Evolutionary conservation across 495 filamentous ascomycete species (phyloP).

Genomic region (Elaphomyces granulatus): DNA sequence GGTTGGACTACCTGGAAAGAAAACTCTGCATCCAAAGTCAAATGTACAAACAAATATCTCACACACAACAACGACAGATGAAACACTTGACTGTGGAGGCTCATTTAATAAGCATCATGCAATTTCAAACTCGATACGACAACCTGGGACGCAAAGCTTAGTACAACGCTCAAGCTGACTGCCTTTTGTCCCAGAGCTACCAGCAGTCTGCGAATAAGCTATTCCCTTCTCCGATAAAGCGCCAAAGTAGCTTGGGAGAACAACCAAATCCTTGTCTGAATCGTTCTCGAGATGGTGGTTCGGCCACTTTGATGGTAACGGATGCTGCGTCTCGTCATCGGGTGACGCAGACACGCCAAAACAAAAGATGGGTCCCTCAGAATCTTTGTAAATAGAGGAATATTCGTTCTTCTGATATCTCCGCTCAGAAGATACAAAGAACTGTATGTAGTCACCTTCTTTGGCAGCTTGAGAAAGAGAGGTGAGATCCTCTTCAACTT

Average conservation of each 20-base stretch:
- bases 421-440: conserved; percentile 29
- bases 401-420: not conserved
- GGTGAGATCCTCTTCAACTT: conserved; percentile 21
- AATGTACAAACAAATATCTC: too few relatives aligned
- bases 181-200: too few relatives aligned
- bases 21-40: too few relatives aligned
- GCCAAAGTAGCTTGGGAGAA: conserved; percentile 28
- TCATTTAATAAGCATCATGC: too few relatives aligned
- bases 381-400: not conserved
- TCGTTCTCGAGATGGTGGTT: not conserved
- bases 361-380: conserved; percentile 11
- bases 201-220: conserved; percentile 23
- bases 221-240: conserved; percentile 38
- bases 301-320: not conserved
- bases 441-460: conserved; percentile 34
- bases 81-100: too few relatives aligned
- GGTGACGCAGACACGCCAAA: conserved; percentile 22
- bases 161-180: conserved; percentile 22
- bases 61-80: too few relatives aligned
- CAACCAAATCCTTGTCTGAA: conserved; percentile 11
- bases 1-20: too few relatives aligned
- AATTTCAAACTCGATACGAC: conserved; percentile 14
- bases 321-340: conserved; percentile 8
- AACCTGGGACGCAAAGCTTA: conserved; percentile 30
- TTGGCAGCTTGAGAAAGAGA: conserved; percentile 31